phyloP scores from a whole-genome alignment of 1,139 yeast species.

The Geotrichum europaeum region DNA sequence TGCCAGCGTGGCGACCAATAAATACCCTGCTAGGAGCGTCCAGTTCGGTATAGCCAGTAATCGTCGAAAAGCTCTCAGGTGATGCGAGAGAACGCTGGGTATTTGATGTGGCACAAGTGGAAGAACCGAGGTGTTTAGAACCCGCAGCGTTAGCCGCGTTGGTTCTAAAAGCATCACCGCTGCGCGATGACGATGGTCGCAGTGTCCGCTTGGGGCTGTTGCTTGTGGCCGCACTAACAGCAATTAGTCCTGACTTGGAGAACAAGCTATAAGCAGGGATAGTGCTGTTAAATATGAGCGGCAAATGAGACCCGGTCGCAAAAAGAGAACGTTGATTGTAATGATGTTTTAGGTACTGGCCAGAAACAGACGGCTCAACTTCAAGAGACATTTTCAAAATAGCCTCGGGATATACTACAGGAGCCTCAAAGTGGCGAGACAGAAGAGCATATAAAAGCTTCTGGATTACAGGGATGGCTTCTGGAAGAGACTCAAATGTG shows the following conservation, averaged over 20 bases:
- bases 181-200: constrained; percentile 15
- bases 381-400: constrained; percentile 40
- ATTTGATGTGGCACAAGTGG: constrained; percentile 11
- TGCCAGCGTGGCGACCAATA: constrained; percentile 36
- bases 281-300: constrained; percentile 53
- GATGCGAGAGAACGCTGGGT: constrained; percentile 25
- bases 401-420: constrained; percentile 23
- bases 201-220: constrained; percentile 20
- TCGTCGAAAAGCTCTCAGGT: constrained; percentile 34
- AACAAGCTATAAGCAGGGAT: constrained; percentile 51
- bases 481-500: constrained; percentile 28
- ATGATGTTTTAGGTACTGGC: constrained; percentile 40
- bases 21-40: constrained; percentile 36
- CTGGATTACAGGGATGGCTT: constrained; percentile 31
- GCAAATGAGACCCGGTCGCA: constrained; percentile 52
- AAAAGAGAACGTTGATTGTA: constrained; percentile 44
- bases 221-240: constrained; percentile 21
- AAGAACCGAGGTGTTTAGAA: neutral
- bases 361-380: constrained; percentile 43
- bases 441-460: constrained; percentile 37
- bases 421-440: constrained; percentile 28
- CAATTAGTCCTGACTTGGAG: constrained; percentile 44
- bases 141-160: neutral
- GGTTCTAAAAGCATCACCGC: constrained; percentile 14
- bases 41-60: constrained; percentile 37